Evolutionary conservation across 73 alveolate species (phyloP).

Genomic region (Stentor roeselii): DNA sequence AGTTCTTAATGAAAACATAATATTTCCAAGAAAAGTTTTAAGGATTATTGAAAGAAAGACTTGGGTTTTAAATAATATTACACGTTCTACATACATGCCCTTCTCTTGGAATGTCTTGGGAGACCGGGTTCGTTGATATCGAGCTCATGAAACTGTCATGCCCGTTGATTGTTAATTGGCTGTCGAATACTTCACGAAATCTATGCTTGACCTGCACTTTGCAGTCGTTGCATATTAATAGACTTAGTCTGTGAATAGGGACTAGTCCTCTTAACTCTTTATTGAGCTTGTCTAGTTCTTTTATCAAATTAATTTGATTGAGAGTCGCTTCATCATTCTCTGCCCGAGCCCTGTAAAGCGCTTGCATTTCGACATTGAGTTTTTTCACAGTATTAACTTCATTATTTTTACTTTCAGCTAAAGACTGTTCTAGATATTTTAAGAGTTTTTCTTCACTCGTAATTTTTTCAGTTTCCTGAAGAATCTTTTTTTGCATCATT

Average conservation of each 20-base stretch:
- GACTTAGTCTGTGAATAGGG: not conserved
- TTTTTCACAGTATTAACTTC: not conserved
- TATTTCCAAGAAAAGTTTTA: no score
- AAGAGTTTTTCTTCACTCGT: not conserved
- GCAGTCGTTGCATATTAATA: not conserved
- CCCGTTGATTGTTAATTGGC: not conserved
- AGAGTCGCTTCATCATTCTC: not conserved
- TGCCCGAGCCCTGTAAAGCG: not conserved
- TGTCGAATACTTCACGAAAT: not conserved
- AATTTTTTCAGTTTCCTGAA: not conserved
- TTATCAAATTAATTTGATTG: not conserved
- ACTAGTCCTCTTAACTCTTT: not conserved
- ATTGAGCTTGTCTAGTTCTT: not conserved
- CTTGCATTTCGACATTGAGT: not conserved
- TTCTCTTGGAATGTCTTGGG: no score
- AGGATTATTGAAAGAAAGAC: no score
- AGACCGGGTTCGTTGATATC: no score
- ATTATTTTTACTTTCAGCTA: not conserved
- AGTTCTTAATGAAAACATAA: slow-evolving; percentile 18
- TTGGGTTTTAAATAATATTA: no score
- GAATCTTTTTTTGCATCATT: not conserved
- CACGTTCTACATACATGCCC: no score
- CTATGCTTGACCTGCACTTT: no score
- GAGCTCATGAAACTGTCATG: not conserved
- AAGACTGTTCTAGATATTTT: not conserved